These are phyloP conservation scores for Lasiodiplodia citricola DNA, from an alignment of 2,329 filamentous ascomycete species.

Conservation along the genomic window DNA sequence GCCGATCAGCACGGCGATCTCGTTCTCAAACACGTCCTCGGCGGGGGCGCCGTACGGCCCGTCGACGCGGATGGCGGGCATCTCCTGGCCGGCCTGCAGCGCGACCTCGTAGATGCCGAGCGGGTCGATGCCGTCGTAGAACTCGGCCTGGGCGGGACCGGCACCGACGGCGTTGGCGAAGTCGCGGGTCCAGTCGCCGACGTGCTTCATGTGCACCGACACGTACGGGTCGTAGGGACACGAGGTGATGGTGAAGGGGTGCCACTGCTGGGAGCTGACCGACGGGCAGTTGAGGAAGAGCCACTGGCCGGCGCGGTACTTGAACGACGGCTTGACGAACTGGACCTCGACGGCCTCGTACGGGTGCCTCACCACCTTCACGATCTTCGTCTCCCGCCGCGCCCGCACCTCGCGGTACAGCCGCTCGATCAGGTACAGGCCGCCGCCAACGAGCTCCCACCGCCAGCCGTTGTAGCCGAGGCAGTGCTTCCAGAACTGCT, in stretches of 20 bases:
- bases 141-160: slow-evolving; percentile 81
- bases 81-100: slow-evolving; percentile 87
- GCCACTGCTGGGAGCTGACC: slow-evolving; percentile 91
- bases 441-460: slow-evolving; percentile 90
- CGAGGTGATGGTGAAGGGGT: slow-evolving; percentile 96
- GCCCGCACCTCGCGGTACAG: slow-evolving; percentile 90
- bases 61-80: slow-evolving; percentile 88
- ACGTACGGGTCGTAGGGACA: slow-evolving; percentile 96
- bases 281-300: slow-evolving; percentile 93
- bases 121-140: slow-evolving; percentile 88
- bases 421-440: slow-evolving; percentile 83
- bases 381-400: slow-evolving; percentile 83
- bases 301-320: slow-evolving; percentile 98
- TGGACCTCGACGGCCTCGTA: slow-evolving; percentile 98
- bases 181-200: slow-evolving; percentile 93
- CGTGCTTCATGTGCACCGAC: slow-evolving; percentile 92
- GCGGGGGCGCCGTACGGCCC: slow-evolving; percentile 96
- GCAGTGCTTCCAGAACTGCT: slow-evolving; percentile 87
- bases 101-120: slow-evolving; percentile 98
- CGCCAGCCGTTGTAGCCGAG: slow-evolving; percentile 96
- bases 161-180: slow-evolving; percentile 94
- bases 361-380: slow-evolving; percentile 91
- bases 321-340: slow-evolving; percentile 94
- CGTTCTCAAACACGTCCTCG: slow-evolving; percentile 95
- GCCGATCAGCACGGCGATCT: slow-evolving; percentile 83